Evolutionary conservation across 768 basidiomycete species (phyloP).

Genomic region (Kwoniella heveanensis): DNA sequence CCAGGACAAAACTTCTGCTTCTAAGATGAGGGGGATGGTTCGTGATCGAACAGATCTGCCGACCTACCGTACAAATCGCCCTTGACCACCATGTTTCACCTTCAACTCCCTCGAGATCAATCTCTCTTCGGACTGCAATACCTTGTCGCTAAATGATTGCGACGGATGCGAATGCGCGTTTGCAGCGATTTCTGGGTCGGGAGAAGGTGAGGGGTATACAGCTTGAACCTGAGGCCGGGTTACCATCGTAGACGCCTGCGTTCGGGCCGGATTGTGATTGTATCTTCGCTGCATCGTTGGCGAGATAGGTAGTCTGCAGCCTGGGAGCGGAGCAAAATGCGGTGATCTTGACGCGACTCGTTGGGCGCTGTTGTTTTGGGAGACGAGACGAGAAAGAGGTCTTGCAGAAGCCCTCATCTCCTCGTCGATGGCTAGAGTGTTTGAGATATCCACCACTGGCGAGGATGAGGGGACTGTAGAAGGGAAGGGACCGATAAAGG

Average conservation of each 20-base stretch:
- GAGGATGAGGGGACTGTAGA: no score
- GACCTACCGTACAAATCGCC: constrained; percentile 15
- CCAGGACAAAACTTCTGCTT: no score
- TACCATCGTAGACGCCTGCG: background rate
- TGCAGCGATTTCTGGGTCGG: constrained; percentile 1
- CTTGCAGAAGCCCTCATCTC: background rate
- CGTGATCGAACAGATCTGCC: no score
- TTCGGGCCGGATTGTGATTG: no score
- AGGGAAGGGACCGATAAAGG: no score
- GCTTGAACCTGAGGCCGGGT: background rate
- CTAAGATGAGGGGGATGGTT: no score
- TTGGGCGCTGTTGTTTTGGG: background rate
- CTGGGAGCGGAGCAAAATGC: constrained; percentile 1
- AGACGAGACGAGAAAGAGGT: background rate
- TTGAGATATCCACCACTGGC: no score
- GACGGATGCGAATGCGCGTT: background rate
- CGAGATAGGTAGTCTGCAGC: background rate
- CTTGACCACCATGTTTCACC: constrained; percentile 10
- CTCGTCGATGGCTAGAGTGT: no score
- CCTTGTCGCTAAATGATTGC: constrained; percentile 4
- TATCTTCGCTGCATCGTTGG: constrained; percentile 7
- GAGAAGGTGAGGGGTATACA: constrained; percentile 14
- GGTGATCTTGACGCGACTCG: constrained; percentile 2
- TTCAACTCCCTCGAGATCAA: constrained; percentile 21
- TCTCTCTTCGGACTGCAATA: constrained; percentile 12